Base-by-base conservation (phyloP, 805 yeast genomes). In the Yamadazyma scolyti region DNA sequence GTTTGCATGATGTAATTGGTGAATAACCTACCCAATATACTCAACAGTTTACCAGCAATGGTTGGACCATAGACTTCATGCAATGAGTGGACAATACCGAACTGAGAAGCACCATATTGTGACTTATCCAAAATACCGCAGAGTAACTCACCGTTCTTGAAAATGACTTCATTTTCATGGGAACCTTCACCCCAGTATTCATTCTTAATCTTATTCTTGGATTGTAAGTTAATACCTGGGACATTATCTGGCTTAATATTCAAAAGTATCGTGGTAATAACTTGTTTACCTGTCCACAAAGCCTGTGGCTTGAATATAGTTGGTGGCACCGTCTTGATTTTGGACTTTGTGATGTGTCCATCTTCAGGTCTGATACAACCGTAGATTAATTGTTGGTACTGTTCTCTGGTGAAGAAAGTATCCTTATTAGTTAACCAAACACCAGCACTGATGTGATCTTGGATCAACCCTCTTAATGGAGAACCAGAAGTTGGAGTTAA, bases 361-460 rank as follows among this genome's bases (percentile, higher is more conserved):
- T 89, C 96, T 61, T 93, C 98, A 4, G 98, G 97, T 53, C 97
- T 79, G 36, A 94, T 73, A 65, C 96, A 84, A 22, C 96, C 90
- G 52, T 90, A 93, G 26, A 93, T 69, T 40, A 90, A 77, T 62
- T 94, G 97, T 59, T 94, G 96, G 61, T 93, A 94, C 55, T 77
- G 73, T 47, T 88, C 96, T 50, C 95, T 75, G 9, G 90, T 80
- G 71, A 90, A 90, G 55, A 87, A 86, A 20, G 89, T 65, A 53
- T 94, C 97, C 61, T 89, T 87, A 61, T 69, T 87, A 5, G 98
- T 93, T 52, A 93, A 72, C 97, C 97, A 93, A 24, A 94, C 96
- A 68, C 98, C 99, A 6, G 97, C 97, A 50, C 94, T 82, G 63
- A 93, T 88, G 55, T 94, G 98, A 68, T 93, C 99, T 71, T 93